Conservation (phyloP, 139 green algal genomes). For the Pseudopediastrum boryanum region DNA sequence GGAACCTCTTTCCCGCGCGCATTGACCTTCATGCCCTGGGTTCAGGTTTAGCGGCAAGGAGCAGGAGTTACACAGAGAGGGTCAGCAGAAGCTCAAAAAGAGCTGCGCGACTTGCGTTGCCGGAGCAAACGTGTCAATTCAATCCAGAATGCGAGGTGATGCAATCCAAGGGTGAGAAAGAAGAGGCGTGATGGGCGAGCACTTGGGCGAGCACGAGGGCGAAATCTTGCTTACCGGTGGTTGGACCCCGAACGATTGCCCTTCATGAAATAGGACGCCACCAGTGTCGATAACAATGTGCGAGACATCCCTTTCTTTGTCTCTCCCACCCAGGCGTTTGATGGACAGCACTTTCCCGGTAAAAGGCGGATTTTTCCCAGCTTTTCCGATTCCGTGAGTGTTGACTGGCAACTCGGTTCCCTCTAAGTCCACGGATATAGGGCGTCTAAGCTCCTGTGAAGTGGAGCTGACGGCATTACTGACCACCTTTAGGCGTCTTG, state of each 20-base stretch:
- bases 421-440: too few species aligned
- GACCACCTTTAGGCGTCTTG: too few species aligned
- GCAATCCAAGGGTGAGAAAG: not conserved
- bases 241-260: slow-evolving; percentile 70
- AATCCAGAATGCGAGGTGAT: too few species aligned
- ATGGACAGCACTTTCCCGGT: slow-evolving; percentile 13
- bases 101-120: too few species aligned
- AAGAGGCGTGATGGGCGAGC: not conserved
- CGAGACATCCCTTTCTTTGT: slow-evolving; percentile 21
- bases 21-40: slow-evolving; percentile 51
- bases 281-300: slow-evolving; percentile 32
- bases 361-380: slow-evolving; percentile 11
- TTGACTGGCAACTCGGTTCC: slow-evolving; percentile 1
- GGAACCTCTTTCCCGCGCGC: slow-evolving; percentile 50
- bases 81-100: too few species aligned
- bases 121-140: too few species aligned
- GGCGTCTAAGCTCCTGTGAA: too few species aligned
- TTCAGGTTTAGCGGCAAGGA: not conserved
- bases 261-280: slow-evolving; percentile 58
- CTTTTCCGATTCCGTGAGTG: slow-evolving; percentile 12
- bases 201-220: not conserved
- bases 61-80: not conserved
- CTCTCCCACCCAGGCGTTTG: slow-evolving; percentile 7
- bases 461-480: too few species aligned
- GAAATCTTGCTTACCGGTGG: slow-evolving; percentile 37